Evolutionary conservation across 2,329 filamentous ascomycete species (phyloP).

Genomic region (Gaeumannomyces sp.): DNA sequence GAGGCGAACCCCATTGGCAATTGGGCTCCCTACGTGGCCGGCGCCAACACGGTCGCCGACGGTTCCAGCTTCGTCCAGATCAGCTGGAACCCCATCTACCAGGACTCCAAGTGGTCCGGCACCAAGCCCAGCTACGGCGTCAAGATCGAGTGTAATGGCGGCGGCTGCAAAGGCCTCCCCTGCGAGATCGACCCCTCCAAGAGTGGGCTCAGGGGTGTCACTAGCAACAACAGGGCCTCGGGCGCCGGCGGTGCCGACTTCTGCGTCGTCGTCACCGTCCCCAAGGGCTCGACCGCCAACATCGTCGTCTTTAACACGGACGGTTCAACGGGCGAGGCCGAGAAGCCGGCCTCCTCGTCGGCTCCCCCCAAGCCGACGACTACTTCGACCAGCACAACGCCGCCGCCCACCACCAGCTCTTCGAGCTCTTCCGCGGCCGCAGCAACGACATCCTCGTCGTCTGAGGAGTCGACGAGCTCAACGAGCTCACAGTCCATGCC

Average conservation of each 20-base stretch:
- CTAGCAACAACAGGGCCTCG: slow-evolving; percentile 43
- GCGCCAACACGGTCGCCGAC: slow-evolving; percentile 59
- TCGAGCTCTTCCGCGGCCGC: slow-evolving; percentile 14
- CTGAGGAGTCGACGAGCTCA: slow-evolving; percentile 12
- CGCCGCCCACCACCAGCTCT: slow-evolving; percentile 10
- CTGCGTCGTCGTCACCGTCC: slow-evolving; percentile 73
- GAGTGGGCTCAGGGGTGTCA: slow-evolving; percentile 51
- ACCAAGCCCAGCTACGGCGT: slow-evolving; percentile 60
- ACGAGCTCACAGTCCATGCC: slow-evolving; percentile 17
- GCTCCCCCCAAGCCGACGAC: slow-evolving; percentile 18
- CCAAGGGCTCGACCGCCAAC: slow-evolving; percentile 58
- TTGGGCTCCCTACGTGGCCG: slow-evolving; percentile 72
- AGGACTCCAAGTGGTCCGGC: slow-evolving; percentile 46
- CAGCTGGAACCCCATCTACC: slow-evolving; percentile 71
- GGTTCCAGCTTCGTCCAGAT: slow-evolving; percentile 70
- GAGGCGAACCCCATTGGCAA: slow-evolving; percentile 59
- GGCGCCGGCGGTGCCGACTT: slow-evolving; percentile 66
- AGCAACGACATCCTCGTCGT: slow-evolving; percentile 17
- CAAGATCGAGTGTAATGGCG: slow-evolving; percentile 58
- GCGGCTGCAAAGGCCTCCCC: slow-evolving; percentile 65
- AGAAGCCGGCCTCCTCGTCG: slow-evolving; percentile 16
- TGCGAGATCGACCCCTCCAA: slow-evolving; percentile 62
- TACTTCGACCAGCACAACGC: slow-evolving; percentile 21
- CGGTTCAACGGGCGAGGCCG: slow-evolving; percentile 27
- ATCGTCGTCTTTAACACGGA: slow-evolving; percentile 55